A percentile compares a stretch with the other conserved stretches of the same genome.
Evolutionary conservation across 2,329 filamentous ascomycete species (phyloP).

Genomic region (Zelopaecilomyces penicillatus): DNA sequence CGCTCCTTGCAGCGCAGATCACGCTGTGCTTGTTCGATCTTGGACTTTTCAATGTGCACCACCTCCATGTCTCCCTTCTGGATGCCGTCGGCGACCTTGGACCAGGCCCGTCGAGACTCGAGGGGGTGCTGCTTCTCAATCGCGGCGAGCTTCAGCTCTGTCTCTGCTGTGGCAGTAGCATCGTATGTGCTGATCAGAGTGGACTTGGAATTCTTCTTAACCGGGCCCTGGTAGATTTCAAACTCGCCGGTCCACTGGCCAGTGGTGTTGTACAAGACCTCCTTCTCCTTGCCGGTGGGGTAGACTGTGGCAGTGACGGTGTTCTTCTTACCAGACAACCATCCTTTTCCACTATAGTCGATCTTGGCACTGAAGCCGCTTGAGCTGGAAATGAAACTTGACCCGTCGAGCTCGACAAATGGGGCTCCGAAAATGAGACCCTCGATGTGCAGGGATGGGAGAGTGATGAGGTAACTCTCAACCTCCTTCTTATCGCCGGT

Average conservation of each 20-base stretch:
- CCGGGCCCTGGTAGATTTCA: conserved; percentile 59
- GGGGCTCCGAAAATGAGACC: conserved; percentile 79
- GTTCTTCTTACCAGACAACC: conserved; percentile 95
- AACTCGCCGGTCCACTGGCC: conserved; percentile 89
- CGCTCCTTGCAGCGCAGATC: conserved; percentile 63
- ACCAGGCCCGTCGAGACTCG: conserved; percentile 83
- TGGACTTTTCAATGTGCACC: conserved; percentile 69
- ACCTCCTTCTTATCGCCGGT: conserved; percentile 24
- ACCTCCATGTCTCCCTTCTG: conserved; percentile 74
- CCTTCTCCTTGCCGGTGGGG: conserved; percentile 61
- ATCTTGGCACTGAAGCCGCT: conserved; percentile 83
- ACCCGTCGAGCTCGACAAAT: conserved; percentile 83
- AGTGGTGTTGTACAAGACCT: conserved; percentile 69
- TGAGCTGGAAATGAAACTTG: conserved; percentile 77
- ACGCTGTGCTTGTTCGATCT: conserved; percentile 86
- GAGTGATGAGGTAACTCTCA: conserved; percentile 82
- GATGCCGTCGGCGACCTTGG: conserved; percentile 74
- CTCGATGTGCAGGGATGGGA: conserved; percentile 88
- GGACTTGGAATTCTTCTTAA: conserved; percentile 40
- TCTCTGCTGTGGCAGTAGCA: conserved; percentile 48
- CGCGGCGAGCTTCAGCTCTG: conserved; percentile 62
- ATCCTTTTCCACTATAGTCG: conserved; percentile 88
- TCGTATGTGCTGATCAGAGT: conserved; percentile 52
- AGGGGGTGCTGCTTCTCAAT: conserved; percentile 76
- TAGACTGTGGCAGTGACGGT: conserved; percentile 70